Conservation (phyloP, 202 grass and related monocot species). For the Setaria italica region DNA sequence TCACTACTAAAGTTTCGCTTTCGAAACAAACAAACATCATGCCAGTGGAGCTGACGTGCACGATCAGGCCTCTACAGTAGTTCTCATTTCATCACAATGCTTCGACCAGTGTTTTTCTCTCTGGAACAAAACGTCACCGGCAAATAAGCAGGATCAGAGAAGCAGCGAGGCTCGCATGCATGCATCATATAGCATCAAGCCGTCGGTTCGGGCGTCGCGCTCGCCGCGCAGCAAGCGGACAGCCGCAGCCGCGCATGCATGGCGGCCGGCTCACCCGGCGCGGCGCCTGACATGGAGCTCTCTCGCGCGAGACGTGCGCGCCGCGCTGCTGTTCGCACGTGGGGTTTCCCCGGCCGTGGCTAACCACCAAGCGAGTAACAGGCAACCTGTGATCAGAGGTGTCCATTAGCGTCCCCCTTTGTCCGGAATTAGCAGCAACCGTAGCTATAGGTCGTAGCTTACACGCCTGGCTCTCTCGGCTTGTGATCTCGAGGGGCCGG, state of each 20-base stretch:
- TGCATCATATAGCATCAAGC: neutral
- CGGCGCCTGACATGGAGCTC: neutral
- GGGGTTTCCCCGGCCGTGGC: neutral
- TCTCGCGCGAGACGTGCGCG: neutral
- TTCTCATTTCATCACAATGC: neutral
- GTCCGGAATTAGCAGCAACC: neutral
- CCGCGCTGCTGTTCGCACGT: conserved; percentile 23
- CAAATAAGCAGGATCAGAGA: neutral
- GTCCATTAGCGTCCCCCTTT: conserved; percentile 37
- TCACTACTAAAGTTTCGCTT: neutral
- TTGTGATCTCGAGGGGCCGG: conserved; percentile 41
- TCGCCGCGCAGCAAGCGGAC: neutral
- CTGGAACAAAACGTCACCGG: neutral
- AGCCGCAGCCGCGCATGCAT: neutral
- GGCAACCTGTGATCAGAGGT: conserved; percentile 39
- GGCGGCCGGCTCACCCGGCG: neutral
- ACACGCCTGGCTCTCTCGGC: neutral
- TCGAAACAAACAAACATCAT: neutral
- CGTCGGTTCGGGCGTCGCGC: conserved; percentile 10
- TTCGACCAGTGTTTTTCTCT: neutral
- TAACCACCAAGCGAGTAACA: conserved; percentile 38
- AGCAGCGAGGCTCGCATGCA: conserved; percentile 9
- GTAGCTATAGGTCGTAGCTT: neutral
- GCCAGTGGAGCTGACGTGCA: neutral
- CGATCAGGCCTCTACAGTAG: neutral